Evolutionary conservation across 768 basidiomycete genomes (phyloP), one percentile per base, ranked within the genome.

Genomic region (Leucocoprinus sp.): DNA sequence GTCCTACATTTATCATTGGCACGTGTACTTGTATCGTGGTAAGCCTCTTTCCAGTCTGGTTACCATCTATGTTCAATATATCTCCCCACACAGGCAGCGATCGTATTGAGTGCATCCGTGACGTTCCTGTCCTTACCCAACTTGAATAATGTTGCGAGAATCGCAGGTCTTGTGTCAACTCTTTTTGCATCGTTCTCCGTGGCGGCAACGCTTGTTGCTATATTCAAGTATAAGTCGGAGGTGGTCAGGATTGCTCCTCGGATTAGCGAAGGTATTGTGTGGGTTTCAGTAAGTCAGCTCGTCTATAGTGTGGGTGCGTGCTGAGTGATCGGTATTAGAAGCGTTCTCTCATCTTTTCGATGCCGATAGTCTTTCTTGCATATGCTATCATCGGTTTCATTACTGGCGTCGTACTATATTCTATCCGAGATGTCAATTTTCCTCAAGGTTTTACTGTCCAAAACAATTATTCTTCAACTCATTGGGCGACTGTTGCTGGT

Each of bases 111-210:
- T 53, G 82, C 85, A 24, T 84, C 86, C 31, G 82, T 88, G 46
- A 88, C 85, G 21, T 80, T 89, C 64, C 73, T 91, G 58, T 76
- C 84, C 41, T 71, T 91, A 43, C 86, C 88, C 54, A 83, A 80
- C 29, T 53, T 91, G 61, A 80, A 82, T 59, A 72, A 67, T 48
- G 51, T 81, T 50, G 65, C 81, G 45, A 74, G 85, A 45, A 67
- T 80, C 38, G 74, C 79, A 18, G 80, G 78, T 24, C 71, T 90
- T 53, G 66, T 85, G 11, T 78, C 84, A 24, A 75, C 84, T 42
- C 63, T 82, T 48, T 80, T 82, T 57, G 80, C 87, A 6, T 71
- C 78, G 0, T 71, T 78, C 50, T 79, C 82, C 52, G 80, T 90
- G 71, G 67, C 75, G 27, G 74, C 84, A 2, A 78, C 80, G 14